Evolutionary conservation across 176 grass and related monocot genomes (phyloP).

Genomic region (Themeda triandra): DNA sequence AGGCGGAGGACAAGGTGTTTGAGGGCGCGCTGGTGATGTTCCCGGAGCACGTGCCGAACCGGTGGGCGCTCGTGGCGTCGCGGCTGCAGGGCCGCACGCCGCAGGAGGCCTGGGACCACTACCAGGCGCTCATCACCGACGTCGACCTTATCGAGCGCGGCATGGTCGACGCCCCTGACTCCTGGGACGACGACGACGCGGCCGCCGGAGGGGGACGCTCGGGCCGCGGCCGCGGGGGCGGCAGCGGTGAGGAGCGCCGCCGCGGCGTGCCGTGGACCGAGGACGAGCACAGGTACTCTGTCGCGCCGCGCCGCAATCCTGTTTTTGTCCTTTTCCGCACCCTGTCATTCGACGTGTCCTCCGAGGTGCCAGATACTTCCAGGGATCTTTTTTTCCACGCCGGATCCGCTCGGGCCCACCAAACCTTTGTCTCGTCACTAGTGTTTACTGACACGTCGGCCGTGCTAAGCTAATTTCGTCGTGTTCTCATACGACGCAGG

Average conservation of each 20-base stretch:
- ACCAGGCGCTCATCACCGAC: conserved; percentile 55
- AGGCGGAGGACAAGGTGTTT: conserved; percentile 84
- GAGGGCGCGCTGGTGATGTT: conserved; percentile 60
- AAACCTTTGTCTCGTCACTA: neutral
- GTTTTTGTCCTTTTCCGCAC: neutral
- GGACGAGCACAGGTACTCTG: conserved; percentile 72
- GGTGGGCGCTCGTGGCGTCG: conserved; percentile 66
- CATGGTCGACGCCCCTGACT: conserved; percentile 37
- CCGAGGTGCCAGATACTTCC: conserved; percentile 22
- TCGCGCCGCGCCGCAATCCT: no score
- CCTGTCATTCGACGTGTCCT: neutral
- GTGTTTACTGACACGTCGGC: neutral
- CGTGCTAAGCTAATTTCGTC: neutral
- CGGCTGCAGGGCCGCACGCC: conserved; percentile 47
- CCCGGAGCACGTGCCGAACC: conserved; percentile 55
- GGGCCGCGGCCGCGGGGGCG: neutral
- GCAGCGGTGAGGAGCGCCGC: conserved; percentile 42
- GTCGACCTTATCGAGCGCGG: conserved; percentile 79
- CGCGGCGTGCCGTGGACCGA: conserved; percentile 83
- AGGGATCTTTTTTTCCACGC: conserved; percentile 9
- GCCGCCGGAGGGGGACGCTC: neutral
- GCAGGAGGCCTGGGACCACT: conserved; percentile 60
- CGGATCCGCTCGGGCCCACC: conserved; percentile 9
- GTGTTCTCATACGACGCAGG: neutral
- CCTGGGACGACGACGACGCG: conserved; percentile 40